These are phyloP conservation scores for Candida insectalens DNA, from an alignment of 805 yeast species.

Conservation along the genomic window DNA sequence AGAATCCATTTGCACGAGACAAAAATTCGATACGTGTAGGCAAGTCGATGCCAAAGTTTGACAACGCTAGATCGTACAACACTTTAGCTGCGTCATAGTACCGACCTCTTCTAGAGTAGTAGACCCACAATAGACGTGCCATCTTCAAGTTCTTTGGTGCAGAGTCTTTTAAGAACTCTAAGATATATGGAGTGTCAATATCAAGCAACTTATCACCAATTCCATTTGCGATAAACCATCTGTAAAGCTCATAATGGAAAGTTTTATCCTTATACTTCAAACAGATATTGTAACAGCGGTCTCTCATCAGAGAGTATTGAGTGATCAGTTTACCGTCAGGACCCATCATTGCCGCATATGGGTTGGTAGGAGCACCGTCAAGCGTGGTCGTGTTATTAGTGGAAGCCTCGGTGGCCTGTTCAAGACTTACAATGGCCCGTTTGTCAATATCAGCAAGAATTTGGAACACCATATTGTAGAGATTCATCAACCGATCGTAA, in stretches of 20 bases:
- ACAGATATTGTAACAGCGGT: slow-evolving; percentile 64
- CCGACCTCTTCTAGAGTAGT: slow-evolving; percentile 73
- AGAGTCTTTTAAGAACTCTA: slow-evolving; percentile 66
- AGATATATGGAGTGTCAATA: slow-evolving; percentile 71
- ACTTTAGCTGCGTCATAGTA: slow-evolving; percentile 80
- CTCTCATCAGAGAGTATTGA: slow-evolving; percentile 51
- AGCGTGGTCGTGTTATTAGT: slow-evolving; percentile 7
- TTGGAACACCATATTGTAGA: slow-evolving; percentile 69
- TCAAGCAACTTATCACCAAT: slow-evolving; percentile 68
- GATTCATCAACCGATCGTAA: slow-evolving; percentile 42
- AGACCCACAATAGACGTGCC: slow-evolving; percentile 82
- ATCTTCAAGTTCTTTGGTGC: slow-evolving; percentile 55
- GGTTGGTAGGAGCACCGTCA: slow-evolving; percentile 2
- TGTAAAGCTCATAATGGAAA: slow-evolving; percentile 89
- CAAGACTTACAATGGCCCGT: slow-evolving; percentile 37
- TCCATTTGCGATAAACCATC: slow-evolving; percentile 80
- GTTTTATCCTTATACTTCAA: slow-evolving; percentile 66
- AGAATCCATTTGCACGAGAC: slow-evolving; percentile 88
- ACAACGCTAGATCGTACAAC: slow-evolving; percentile 60
- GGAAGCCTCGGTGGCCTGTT: slow-evolving; percentile 14
- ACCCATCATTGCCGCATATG: slow-evolving; percentile 16
- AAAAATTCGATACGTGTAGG: slow-evolving; percentile 76
- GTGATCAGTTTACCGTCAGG: slow-evolving; percentile 28
- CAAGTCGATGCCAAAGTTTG: slow-evolving; percentile 60
- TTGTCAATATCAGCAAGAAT: slow-evolving; percentile 66